Base-by-base conservation (phyloP, 352 stramenopile genomes). In the Globisporangium alternatum region DNA sequence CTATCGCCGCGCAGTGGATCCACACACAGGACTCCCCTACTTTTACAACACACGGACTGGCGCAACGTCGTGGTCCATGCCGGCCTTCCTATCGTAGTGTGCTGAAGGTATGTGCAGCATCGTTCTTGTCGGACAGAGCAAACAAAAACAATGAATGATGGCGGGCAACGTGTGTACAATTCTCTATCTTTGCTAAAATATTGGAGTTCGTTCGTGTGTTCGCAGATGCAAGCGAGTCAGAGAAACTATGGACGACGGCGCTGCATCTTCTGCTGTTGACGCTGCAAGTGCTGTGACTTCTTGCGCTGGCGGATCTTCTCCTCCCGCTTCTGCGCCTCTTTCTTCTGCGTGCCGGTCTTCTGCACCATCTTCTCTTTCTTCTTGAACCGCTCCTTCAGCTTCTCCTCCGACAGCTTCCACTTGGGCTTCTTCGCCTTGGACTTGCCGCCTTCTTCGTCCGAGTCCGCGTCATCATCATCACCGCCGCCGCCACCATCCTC, bases 231-330 rank as follows among this genome's bases (percentile, higher is more conserved):
- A 58, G n/a, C n/a, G 8, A 17, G 5, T 9, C 10, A 28, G 31
- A 10, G 39, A 53, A 57, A 62, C 61, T 49, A 56, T 64, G 64
- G 65, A 19, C 62, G 73, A 51, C 77, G 69, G 31, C 63, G 73
- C 60, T 90, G 77, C 48, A 70, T 72, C 71, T 83, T 85, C 57
- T 80, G 60, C 68, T 86, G 71, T 22, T 78, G 74, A 41, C 84
- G 81, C 56, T 88, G 73, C 25, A 93, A 45, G 57, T 93, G 87
- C 60, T 88, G 77, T 22, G 76, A 51, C 74, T 93, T 96, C 65
- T 96, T 96, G 44, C 81, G 79, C 56, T 75, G 72, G n/a, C 83
- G 81, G 65, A 96, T 96, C 41, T 83, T 85, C 59, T 91, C 82
- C 60, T 96, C 87, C 10, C 85, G 78, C 67, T 93, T 93, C 31